phyloP scores from a whole-genome alignment of 306 rosid species.

The Fragaria vesca region DNA sequence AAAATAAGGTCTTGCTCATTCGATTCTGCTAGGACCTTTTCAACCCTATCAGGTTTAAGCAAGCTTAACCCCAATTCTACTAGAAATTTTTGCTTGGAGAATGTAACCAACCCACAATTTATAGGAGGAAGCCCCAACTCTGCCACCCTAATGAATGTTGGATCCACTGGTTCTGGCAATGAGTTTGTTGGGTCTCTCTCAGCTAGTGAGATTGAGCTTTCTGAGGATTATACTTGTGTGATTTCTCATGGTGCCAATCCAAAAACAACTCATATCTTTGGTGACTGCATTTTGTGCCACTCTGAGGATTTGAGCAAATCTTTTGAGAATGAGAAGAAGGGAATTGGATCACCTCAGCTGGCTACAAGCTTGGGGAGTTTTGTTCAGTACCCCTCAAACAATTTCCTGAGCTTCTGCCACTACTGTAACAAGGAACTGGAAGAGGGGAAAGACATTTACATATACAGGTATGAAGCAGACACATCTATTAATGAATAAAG shows the following conservation, averaged over 20 bases:
- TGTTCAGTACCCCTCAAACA: constrained; percentile 43
- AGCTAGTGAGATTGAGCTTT: constrained; percentile 73
- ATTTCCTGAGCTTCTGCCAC: constrained; percentile 71
- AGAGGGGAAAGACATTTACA: constrained; percentile 80
- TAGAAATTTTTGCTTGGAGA: constrained; percentile 41
- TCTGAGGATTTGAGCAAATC: constrained; percentile 37
- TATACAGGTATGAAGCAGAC: constrained; percentile 59
- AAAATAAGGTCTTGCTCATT: constrained; percentile 54
- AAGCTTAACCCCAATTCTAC: constrained; percentile 20
- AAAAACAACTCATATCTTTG: constrained; percentile 76
- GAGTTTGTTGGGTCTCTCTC: constrained; percentile 53
- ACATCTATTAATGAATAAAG: constrained; percentile 8
- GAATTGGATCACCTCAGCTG: constrained; percentile 24
- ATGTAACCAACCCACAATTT: constrained; percentile 29
- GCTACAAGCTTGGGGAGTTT: constrained; percentile 15
- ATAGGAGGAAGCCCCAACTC: constrained; percentile 49
- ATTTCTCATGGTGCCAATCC: constrained; percentile 78
- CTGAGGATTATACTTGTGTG: constrained; percentile 92
- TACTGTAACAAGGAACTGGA: constrained; percentile 72
- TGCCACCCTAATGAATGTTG: constrained; percentile 17
- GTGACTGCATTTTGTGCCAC: constrained; percentile 72
- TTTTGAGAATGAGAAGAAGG: constrained; percentile 44
- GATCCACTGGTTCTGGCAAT: constrained; percentile 39
- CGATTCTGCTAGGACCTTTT: constrained; percentile 54
- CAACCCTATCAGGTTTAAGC: constrained; percentile 31